phyloP scores from a whole-genome alignment of 2,329 filamentous ascomycete species.

The Sporothrix luriei region DNA sequence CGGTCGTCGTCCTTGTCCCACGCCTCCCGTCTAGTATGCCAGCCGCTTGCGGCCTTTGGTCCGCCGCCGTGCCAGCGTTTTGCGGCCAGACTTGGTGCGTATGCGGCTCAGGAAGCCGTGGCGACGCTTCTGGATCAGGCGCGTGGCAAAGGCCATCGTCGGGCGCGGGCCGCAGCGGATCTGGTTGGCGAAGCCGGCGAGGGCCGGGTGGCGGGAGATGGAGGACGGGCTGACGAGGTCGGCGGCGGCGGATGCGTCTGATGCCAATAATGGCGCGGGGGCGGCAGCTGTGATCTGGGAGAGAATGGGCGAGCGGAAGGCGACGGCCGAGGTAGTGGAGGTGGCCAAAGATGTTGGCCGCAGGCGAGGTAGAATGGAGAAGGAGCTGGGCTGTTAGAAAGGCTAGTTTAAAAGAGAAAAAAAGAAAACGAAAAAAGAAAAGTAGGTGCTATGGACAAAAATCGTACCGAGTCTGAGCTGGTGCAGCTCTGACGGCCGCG shows the following conservation, averaged over 20 bases:
- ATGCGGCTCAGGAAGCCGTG: slow-evolving; percentile 59
- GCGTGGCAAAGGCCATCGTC: slow-evolving; percentile 58
- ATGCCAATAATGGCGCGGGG: slow-evolving; percentile 32
- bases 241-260: slow-evolving; percentile 32
- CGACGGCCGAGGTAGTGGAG: slow-evolving; percentile 28
- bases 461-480: slow-evolving; percentile 26
- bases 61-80: slow-evolving; percentile 56
- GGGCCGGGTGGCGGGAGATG: slow-evolving; percentile 57
- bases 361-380: slow-evolving; percentile 38
- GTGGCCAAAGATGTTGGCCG: slow-evolving; percentile 31
- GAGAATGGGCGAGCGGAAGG: slow-evolving; percentile 29
- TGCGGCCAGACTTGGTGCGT: slow-evolving; percentile 55
- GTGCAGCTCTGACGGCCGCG: slow-evolving; percentile 5
- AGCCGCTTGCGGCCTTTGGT: slow-evolving; percentile 56
- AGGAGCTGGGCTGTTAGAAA: slow-evolving; percentile 37
- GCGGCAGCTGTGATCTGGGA: slow-evolving; percentile 13
- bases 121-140: slow-evolving; percentile 61
- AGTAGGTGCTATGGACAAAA: neutral
- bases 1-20: neutral
- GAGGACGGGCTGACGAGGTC: slow-evolving; percentile 53
- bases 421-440: neutral
- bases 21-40: slow-evolving; percentile 39
- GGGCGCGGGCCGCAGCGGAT: slow-evolving; percentile 62
- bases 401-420: neutral
- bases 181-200: slow-evolving; percentile 50